Base-by-base conservation (phyloP, 2,329 filamentous ascomycete species). In the Rhynchosporium agropyri region DNA sequence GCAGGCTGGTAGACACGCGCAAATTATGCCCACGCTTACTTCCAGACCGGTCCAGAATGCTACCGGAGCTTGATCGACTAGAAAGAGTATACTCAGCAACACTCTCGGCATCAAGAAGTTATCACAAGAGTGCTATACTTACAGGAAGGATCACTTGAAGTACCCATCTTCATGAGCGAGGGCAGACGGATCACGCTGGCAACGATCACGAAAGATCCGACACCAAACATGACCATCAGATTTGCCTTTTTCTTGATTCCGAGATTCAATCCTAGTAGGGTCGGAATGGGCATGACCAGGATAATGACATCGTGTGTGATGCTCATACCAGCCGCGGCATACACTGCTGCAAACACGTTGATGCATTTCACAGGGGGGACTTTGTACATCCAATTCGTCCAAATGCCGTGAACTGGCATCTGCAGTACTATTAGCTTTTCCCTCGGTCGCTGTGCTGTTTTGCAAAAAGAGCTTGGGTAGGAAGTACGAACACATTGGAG, bases 381-480 rank as follows among this genome's bases (percentile, higher is more conserved):
- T n/a, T 62, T 62, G 38, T 62, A 66, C 54, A 58, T 62, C 64
- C 64, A 66, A 26, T 66, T 64, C 13, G 45, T 60, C 64, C 64
- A 66, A 1, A 46, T 40, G 9, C 64, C 64, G 12, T 59, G 55
- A 2, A 65, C 28, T 26, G 64, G 64, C 29, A 66, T 28, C 51
- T 54, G 9, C 28, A n/a, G 33, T 15, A 40, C 10, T 4, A 29
- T 46, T n/a, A 46, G 43, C 6, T 7, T 20, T 20, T 26, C 9
- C 6, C 33, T 36, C 33, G 33, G 9, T 36, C 6, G 9, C 33
- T 36, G 5, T 10, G 9, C 9, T 36, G 5, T 2, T 36, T 10
- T 36, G 33, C 33, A 6, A 36, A n/a, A 46, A 4, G 20, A n/a
- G 13, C 4, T 13, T n/a, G n/a, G 43, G 7, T n/a, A 15, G 15